Evolutionary conservation across 2,329 filamentous ascomycete genomes (phyloP), one percentile per base, ranked within the genome.

Genomic region (Aspergillus sp.): DNA sequence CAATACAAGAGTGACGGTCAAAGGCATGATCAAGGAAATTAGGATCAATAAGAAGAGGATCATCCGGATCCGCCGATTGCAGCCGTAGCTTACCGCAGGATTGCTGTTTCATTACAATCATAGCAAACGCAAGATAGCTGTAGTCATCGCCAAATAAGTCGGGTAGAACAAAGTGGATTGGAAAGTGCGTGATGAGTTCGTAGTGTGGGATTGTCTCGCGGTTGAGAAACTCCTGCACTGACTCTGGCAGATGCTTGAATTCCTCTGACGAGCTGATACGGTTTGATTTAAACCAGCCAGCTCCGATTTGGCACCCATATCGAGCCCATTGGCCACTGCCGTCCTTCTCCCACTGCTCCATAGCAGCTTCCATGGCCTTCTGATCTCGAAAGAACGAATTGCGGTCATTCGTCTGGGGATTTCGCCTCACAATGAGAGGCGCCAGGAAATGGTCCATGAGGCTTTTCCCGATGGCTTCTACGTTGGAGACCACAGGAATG

Each of bases 61-160:
- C 79, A 1, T 70, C 64, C 0, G 83, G 81, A 56, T 87, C 77
- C 0, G 80, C 68, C 0, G 83, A 86, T 49, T 80, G 77, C 3
- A 88, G 76, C 0, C 73, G 79, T 0, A 85, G 79, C 27, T 77
- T 74, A 15, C 85, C 85, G 40, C 72, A 70, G 21, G 76, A 78
- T 66, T 86, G 82, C 1, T 80, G 76, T 64, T 87, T 84, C 71
- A 82, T 81, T 21, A 81, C 61, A 61, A 84, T 82, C 1, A 80
- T 74, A 0, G 77, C 59, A 4, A 83, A 59, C 25, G 73, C 77
- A 1, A 74, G 68, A 63, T 81, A 81, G 71, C 75, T 76, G 15
- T 78, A 72, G 33, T 72, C 68, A 4, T 64, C 23, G 17, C 27
- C 9, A 31, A 65, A 66, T 39, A 79, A 73, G 1, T 70, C 66